Evolutionary conservation across 2,329 filamentous ascomycete genomes (phyloP), one percentile per base, ranked within the genome.

Genomic region (Fusarium avenaceum): DNA sequence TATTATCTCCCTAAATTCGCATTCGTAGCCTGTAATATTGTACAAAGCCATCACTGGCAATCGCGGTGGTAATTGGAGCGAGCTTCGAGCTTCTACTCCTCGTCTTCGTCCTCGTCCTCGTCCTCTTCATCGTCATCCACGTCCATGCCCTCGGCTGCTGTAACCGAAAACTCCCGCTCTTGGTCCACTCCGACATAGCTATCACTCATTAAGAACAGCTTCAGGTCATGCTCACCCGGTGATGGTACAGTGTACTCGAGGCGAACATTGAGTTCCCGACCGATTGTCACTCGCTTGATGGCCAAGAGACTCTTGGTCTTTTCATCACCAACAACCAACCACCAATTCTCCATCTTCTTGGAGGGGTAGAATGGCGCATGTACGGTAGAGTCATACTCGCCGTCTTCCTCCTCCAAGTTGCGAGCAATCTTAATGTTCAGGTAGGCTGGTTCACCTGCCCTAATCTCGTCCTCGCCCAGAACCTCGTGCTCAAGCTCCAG

Each of bases 301-400:
- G 93, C 94, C 59, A 98, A 84, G 65, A 99, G 83, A 67, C 86
- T 94, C 83, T 93, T 95, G 40, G 91, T 93, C 78, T 89, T 91
- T 81, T 97, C 94, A 73, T 98, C 94, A 30, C 94, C 95, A 33
- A 99, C 93, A 20, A 99, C 93, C 57, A 99, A 83, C 96, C 96
- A 99, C 94, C 94, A 99, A 77, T 96, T 97, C 85, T 99, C 96
- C 83, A 93, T 91, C 86, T 99, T 99, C 79, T 91, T 91, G 49
- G 80, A 84, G 1, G 96, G 94, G 77, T 96, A 99, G 85, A 98
- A 99, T 1, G 96, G 96, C 51, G 95, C 94, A 77, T 98, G 94
- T 3, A 98, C 96, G 2, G 90, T 90, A 3, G 91, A 87, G 77
- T 97, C 93, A 17, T 92, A 87, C 69, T 92, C 90, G 15, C 67